Percentiles rank a stretch among this genome's conserved stretches.
These are phyloP conservation scores for Hypoxylon sp. DNA, from an alignment of 2,329 filamentous ascomycete species.

Conservation along the genomic window DNA sequence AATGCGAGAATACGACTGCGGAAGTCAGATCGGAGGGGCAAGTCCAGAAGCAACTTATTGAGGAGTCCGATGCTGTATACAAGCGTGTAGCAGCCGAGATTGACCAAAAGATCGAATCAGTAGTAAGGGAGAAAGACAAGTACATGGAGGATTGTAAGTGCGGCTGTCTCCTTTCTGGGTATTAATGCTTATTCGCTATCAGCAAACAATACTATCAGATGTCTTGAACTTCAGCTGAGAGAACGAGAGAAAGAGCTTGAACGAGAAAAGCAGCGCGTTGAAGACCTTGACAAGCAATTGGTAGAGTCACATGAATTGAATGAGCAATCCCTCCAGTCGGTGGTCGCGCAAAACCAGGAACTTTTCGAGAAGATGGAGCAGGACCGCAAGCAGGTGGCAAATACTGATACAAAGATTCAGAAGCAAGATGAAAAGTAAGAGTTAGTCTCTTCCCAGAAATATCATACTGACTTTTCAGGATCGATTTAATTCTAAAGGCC, in stretches of 20 bases:
- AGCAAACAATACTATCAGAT: slow-evolving; percentile 34
- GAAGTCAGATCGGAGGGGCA: slow-evolving; percentile 49
- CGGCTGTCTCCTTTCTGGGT: background rate
- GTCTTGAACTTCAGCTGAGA: slow-evolving; percentile 31
- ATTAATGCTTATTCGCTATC: slow-evolving; percentile 19
- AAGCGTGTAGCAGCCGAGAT: slow-evolving; percentile 30
- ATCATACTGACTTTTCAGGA: slow-evolving; percentile 32
- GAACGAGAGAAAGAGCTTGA: slow-evolving; percentile 38
- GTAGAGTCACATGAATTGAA: slow-evolving; percentile 31
- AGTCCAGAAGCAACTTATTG: slow-evolving; percentile 46
- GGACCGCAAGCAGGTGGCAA: slow-evolving; percentile 19
- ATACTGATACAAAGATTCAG: slow-evolving; percentile 13
- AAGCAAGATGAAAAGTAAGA: slow-evolving; percentile 39
- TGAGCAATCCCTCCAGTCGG: slow-evolving; percentile 30
- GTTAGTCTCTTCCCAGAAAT: background rate
- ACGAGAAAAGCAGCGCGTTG: slow-evolving; percentile 29
- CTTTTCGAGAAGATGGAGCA: slow-evolving; percentile 31
- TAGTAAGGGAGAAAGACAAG: slow-evolving; percentile 21
- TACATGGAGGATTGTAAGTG: slow-evolving; percentile 37
- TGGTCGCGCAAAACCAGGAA: slow-evolving; percentile 34
- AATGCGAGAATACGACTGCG: slow-evolving; percentile 47
- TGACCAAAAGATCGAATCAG: slow-evolving; percentile 28
- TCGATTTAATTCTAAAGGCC: slow-evolving; percentile 30
- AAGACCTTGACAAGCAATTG: slow-evolving; percentile 37
- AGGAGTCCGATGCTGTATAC: slow-evolving; percentile 26